Evolutionary conservation across 2,329 filamentous ascomycete genomes (phyloP).

Genomic region (Sporothrix schenckii): DNA sequence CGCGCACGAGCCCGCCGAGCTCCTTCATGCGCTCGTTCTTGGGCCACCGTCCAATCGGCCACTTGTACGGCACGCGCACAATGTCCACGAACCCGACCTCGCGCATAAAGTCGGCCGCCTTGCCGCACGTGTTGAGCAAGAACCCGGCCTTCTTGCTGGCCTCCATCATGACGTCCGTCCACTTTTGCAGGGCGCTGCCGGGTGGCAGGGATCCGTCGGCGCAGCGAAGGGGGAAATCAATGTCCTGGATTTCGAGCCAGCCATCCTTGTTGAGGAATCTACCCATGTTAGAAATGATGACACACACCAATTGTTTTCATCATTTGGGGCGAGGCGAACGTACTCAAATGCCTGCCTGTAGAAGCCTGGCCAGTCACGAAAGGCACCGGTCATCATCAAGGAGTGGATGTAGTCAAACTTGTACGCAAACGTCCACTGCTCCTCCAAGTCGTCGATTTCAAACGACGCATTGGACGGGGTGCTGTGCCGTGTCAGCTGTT

Average conservation of each 20-base stretch:
- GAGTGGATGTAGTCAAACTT: slow-evolving; percentile 40
- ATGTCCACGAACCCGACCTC: slow-evolving; percentile 45
- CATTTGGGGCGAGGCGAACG: neutral
- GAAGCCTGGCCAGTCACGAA: slow-evolving; percentile 39
- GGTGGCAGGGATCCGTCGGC: slow-evolving; percentile 40
- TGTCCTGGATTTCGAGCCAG: slow-evolving; percentile 41
- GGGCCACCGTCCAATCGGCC: slow-evolving; percentile 48
- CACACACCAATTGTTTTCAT: neutral
- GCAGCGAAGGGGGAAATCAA: slow-evolving; percentile 42
- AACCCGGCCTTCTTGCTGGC: slow-evolving; percentile 40
- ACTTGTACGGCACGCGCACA: slow-evolving; percentile 41
- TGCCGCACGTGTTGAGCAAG: slow-evolving; percentile 40
- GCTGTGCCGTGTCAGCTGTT: slow-evolving; percentile 23
- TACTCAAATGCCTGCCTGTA: slow-evolving; percentile 38
- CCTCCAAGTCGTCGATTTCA: slow-evolving; percentile 41
- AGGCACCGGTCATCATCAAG: slow-evolving; percentile 41
- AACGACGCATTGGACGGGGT: slow-evolving; percentile 39
- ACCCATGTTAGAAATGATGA: neutral
- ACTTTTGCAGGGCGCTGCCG: slow-evolving; percentile 38
- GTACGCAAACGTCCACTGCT: slow-evolving; percentile 40
- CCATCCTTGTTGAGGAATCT: slow-evolving; percentile 38
- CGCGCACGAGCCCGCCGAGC: slow-evolving; percentile 43
- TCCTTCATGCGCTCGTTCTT: slow-evolving; percentile 44
- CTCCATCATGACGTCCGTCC: slow-evolving; percentile 42
- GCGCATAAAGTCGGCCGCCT: slow-evolving; percentile 39